A percentile compares a stretch with the other conserved stretches of the same genome.
Evolutionary conservation across 805 yeast genomes (phyloP).

Genomic region (Saccharomycopsis fermentans): DNA sequence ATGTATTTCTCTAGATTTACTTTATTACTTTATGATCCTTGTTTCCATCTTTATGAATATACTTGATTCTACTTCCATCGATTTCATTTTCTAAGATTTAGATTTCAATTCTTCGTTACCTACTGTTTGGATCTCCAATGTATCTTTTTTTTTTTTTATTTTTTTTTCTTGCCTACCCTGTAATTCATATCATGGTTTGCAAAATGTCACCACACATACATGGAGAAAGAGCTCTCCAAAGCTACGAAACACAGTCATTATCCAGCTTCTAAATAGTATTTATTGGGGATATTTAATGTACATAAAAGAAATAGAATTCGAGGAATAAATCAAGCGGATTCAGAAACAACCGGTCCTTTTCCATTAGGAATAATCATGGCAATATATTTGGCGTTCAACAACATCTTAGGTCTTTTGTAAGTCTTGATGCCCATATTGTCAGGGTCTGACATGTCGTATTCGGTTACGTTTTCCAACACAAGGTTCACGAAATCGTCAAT

Average conservation of each 20-base stretch:
- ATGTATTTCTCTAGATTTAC: neutral
- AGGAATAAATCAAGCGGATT: neutral
- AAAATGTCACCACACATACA: no score
- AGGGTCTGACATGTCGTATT: slow-evolving; percentile 32
- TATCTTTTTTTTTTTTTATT: neutral
- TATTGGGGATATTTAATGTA: neutral
- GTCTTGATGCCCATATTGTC: slow-evolving; percentile 31
- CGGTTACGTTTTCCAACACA: slow-evolving; percentile 75
- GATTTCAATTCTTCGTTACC: no score
- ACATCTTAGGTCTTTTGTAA: slow-evolving; percentile 40
- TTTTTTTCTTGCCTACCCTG: neutral
- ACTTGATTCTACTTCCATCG: neutral
- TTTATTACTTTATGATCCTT: neutral
- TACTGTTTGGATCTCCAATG: neutral
- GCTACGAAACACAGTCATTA: neutral
- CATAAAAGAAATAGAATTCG: neutral
- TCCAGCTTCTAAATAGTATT: neutral
- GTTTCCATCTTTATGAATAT: neutral
- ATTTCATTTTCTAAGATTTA: no score
- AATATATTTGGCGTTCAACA: slow-evolving; percentile 62
- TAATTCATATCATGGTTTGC: no score
- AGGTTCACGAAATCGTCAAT: slow-evolving; percentile 94
- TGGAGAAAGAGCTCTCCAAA: no score
- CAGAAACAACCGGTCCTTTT: slow-evolving; percentile 2
- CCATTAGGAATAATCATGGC: slow-evolving; percentile 38